phyloP scores from a whole-genome alignment of 768 basidiomycete species.

The Lentinus tigrinus region DNA sequence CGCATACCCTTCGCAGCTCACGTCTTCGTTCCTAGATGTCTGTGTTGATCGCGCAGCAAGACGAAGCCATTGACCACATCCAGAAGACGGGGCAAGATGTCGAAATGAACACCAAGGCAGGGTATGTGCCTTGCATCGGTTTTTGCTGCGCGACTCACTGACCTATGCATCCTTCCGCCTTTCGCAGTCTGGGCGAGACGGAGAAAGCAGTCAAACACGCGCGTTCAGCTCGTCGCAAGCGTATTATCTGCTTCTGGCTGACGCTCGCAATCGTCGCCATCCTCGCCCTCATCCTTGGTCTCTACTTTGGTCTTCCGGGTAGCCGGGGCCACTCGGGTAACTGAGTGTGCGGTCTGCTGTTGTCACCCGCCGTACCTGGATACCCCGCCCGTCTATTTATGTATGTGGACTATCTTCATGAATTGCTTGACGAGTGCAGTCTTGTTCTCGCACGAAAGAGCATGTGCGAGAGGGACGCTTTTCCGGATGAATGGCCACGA shows the following conservation, averaged over 20 bases:
- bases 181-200: constrained; percentile 55
- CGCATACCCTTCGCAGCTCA: not conserved
- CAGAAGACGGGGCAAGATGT: constrained; percentile 63
- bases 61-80: constrained; percentile 65
- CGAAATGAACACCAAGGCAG: constrained; percentile 66
- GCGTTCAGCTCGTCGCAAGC: constrained; percentile 69
- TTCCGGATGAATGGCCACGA: not conserved
- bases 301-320: constrained; percentile 24
- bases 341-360: not conserved
- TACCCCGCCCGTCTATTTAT: not conserved
- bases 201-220: constrained; percentile 69
- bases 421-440: not conserved
- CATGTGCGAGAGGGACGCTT: not conserved
- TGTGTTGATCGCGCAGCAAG: constrained; percentile 74
- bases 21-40: constrained; percentile 58
- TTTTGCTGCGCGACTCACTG: not conserved
- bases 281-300: constrained; percentile 58
- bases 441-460: too few relatives aligned
- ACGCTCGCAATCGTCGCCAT: constrained; percentile 53
- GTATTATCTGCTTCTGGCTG: constrained; percentile 83
- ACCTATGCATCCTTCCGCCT: too few relatives aligned
- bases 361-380: too few relatives aligned
- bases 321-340: not conserved
- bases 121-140: constrained; percentile 43
- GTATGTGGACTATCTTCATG: not conserved